A percentile compares a stretch with the other conserved stretches of the same genome.
Conservation (phyloP, 495 filamentous ascomycete genomes). For the Penicillium fimorum region DNA sequence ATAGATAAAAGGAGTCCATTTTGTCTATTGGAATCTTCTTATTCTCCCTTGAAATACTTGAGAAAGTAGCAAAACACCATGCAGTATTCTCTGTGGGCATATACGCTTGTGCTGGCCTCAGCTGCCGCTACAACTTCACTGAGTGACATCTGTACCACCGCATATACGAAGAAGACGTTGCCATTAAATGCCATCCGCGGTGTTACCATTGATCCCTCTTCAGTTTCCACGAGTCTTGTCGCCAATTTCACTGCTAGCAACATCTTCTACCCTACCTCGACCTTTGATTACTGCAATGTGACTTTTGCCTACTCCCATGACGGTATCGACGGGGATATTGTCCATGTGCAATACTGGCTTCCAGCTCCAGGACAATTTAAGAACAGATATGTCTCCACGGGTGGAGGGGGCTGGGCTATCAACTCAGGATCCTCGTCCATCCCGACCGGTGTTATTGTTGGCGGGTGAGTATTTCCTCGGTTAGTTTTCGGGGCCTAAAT, state of each 20-base stretch:
- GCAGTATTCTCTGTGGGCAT: background rate
- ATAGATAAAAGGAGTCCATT: background rate
- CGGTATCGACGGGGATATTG: slow-evolving; percentile 30
- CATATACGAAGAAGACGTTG: slow-evolving; percentile 28
- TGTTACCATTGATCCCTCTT: slow-evolving; percentile 34
- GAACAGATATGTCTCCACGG: slow-evolving; percentile 42
- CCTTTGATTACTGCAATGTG: slow-evolving; percentile 43
- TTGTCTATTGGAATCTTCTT: too few species aligned
- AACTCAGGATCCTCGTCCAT: slow-evolving; percentile 37
- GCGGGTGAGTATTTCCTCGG: slow-evolving; percentile 19
- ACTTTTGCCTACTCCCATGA: slow-evolving; percentile 44
- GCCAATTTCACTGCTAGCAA: slow-evolving; percentile 29
- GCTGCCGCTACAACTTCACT: slow-evolving; percentile 13
- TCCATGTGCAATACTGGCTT: slow-evolving; percentile 40
- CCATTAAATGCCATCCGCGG: slow-evolving; percentile 28
- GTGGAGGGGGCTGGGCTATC: slow-evolving; percentile 45
- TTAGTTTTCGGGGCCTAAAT: background rate
- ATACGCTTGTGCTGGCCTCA: slow-evolving; percentile 4
- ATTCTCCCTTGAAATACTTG: too few species aligned
- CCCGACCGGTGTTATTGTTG: slow-evolving; percentile 38
- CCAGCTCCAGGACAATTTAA: slow-evolving; percentile 38
- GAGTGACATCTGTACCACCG: slow-evolving; percentile 29
- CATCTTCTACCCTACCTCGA: slow-evolving; percentile 8
- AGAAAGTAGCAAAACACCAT: background rate
- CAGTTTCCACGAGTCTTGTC: slow-evolving; percentile 28